A percentile compares a stretch with the other conserved stretches of the same genome.
Evolutionary conservation across 192 early-diverging fungal species (phyloP).

Genomic region (Entomortierella parvispora): DNA sequence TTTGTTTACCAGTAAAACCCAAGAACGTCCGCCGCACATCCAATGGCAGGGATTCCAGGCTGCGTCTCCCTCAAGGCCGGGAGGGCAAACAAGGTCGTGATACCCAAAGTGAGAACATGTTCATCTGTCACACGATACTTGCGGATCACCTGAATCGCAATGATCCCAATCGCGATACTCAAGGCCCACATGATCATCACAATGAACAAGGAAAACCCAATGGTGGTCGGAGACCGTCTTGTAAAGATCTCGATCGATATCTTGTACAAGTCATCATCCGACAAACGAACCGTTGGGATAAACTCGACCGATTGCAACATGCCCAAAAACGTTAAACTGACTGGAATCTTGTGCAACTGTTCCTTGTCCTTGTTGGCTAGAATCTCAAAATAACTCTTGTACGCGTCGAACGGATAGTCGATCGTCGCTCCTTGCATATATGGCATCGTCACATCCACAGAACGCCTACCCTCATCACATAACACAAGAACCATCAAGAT

Average conservation of each 20-base stretch:
- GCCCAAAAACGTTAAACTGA: conserved; percentile 53
- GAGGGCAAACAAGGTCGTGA: conserved; percentile 56
- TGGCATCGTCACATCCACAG: conserved; percentile 48
- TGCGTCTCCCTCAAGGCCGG: conserved; percentile 50
- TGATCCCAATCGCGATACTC: conserved; percentile 53
- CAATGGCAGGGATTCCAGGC: conserved; percentile 56
- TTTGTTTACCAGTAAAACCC: conserved; percentile 56
- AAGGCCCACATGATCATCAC: conserved; percentile 62
- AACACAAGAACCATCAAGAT: background rate
- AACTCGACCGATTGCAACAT: conserved; percentile 57
- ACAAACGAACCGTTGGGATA: conserved; percentile 36
- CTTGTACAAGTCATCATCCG: conserved; percentile 33
- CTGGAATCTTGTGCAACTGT: conserved; percentile 51
- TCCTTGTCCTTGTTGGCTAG: conserved; percentile 50
- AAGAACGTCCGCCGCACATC: conserved; percentile 59
- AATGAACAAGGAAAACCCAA: conserved; percentile 59
- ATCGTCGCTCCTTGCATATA: conserved; percentile 52
- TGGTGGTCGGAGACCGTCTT: conserved; percentile 55
- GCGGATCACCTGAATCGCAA: conserved; percentile 56
- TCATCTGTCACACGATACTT: conserved; percentile 54
- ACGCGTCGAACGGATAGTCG: conserved; percentile 61
- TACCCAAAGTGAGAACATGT: conserved; percentile 55
- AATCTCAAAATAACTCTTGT: conserved; percentile 59
- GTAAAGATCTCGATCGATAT: conserved; percentile 55
- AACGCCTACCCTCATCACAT: conserved; percentile 18